Evolutionary conservation across 2,329 filamentous ascomycete species (phyloP), one percentile per base, ranked within the genome.

Genomic region (Pseudocercospora cruenta): DNA sequence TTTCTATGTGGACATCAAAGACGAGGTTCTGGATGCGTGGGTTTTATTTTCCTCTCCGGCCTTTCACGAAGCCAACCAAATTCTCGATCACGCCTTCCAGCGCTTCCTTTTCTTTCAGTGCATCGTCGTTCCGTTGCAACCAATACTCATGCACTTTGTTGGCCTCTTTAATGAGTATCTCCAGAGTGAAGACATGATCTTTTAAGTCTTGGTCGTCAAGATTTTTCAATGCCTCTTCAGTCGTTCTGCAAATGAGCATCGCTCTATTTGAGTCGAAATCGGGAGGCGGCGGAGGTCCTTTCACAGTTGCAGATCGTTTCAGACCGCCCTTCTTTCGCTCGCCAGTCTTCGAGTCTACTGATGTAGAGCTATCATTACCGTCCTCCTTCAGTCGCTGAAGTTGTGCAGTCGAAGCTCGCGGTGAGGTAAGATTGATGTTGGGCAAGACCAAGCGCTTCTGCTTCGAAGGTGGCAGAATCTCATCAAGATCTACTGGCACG

Each of bases 11-110:
- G 5, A 43, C 16, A 19, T 19, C 4, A 26, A 26, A 7, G 47
- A 22, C 21, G 26, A 12, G 47, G 4, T 51, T 26, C 9, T 5
- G 2, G 6, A 26, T 51, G 47, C 47, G 14, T 16, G 8, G 14
- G 24, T 8, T 26, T 49, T 26, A 60, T 33, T 60, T 47, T 26
- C 72, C 69, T 58, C 64, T 93, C 88, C 81, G 94, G 92, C 78
- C 93, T 78, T 93, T 95, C 33, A 79, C 77, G 60, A 78, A 78
- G 3, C 77, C 77, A 51, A 97, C 94, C 70, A 98, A 80, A 78
- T 97, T 97, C 81, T 97, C 94, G 84, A 98, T 97, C 16, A 98
- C 94, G 0, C 93, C 93, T 77, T 98, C 94, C 78, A 97, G 95
- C 2, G 93, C 92, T 77, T 97, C 94, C 72, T 95, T 90, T 76